Conservation (phyloP, 2,329 filamentous ascomycete species). For the Aspergillus japonicus region DNA sequence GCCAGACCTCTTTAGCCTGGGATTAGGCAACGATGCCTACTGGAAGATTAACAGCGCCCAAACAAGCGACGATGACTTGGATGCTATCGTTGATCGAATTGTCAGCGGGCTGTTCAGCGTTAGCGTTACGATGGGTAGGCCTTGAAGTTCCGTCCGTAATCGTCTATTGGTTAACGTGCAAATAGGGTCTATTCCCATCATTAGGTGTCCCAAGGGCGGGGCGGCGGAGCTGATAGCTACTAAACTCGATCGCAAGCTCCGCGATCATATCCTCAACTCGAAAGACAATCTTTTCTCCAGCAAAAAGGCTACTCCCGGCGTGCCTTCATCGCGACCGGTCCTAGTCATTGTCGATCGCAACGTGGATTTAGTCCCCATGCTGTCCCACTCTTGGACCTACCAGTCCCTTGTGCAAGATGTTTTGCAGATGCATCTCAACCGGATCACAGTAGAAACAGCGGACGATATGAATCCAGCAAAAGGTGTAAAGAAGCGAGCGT, state of each 20-base stretch:
- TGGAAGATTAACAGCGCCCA: constrained; percentile 94
- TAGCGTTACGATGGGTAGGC: constrained; percentile 89
- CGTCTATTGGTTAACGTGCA: constrained; percentile 19
- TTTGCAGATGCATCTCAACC: constrained; percentile 78
- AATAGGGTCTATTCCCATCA: constrained; percentile 84
- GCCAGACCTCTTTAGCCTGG: constrained; percentile 90
- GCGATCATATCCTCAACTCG: constrained; percentile 94
- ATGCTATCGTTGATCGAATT: constrained; percentile 82
- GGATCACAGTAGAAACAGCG: constrained; percentile 86
- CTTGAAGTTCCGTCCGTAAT: not conserved
- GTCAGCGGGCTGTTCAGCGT: constrained; percentile 98
- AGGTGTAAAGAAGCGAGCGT: constrained; percentile 78
- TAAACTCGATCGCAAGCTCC: constrained; percentile 90
- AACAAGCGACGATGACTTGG: constrained; percentile 86
- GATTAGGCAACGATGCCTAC: constrained; percentile 90
- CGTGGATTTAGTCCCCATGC: constrained; percentile 92
- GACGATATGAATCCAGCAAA: constrained; percentile 75
- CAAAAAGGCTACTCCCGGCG: constrained; percentile 61
- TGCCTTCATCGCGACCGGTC: constrained; percentile 76
- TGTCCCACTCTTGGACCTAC: constrained; percentile 94
- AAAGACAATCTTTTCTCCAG: constrained; percentile 93
- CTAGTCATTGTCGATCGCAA: constrained; percentile 93
- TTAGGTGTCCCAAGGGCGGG: constrained; percentile 87
- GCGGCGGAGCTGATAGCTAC: constrained; percentile 92
- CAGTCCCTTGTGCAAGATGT: constrained; percentile 82